Evolutionary conservation across 176 grass and related monocot genomes (phyloP).

Genomic region (Oryza longistaminata): DNA sequence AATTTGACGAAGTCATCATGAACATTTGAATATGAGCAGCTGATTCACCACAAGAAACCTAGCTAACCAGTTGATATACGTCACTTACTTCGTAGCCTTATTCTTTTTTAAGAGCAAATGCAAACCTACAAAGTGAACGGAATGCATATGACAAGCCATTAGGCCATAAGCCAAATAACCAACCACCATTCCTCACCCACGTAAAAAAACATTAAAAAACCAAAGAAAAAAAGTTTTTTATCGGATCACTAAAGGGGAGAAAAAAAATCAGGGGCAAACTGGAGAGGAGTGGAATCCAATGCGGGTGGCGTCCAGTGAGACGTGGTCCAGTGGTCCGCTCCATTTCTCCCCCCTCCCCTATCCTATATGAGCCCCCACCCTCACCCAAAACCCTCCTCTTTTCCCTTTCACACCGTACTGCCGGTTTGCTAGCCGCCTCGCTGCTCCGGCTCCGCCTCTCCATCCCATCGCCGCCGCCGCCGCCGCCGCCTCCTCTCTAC

Average conservation of each 20-base stretch:
- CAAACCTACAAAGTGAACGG: background rate
- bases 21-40: too few relatives aligned
- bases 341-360: background rate
- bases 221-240: background rate
- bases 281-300: constrained; percentile 35
- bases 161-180: too few relatives aligned
- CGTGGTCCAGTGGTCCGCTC: constrained; percentile 34
- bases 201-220: background rate
- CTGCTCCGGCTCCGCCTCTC: constrained; percentile 55
- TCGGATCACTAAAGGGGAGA: background rate
- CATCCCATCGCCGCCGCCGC: constrained; percentile 44
- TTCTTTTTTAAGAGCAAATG: too few relatives aligned
- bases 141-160: background rate
- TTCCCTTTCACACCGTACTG: constrained; percentile 6
- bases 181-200: background rate
- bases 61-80: too few relatives aligned
- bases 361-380: constrained; percentile 38
- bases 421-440: constrained; percentile 30
- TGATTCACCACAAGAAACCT: too few relatives aligned
- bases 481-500: background rate
- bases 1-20: too few relatives aligned
- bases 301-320: background rate
- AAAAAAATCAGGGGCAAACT: background rate
- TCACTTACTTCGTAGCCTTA: too few relatives aligned
- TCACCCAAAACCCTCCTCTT: constrained; percentile 38